Evolutionary conservation across 202 grass and related monocot genomes (phyloP).

Genomic region (Setaria italica): DNA sequence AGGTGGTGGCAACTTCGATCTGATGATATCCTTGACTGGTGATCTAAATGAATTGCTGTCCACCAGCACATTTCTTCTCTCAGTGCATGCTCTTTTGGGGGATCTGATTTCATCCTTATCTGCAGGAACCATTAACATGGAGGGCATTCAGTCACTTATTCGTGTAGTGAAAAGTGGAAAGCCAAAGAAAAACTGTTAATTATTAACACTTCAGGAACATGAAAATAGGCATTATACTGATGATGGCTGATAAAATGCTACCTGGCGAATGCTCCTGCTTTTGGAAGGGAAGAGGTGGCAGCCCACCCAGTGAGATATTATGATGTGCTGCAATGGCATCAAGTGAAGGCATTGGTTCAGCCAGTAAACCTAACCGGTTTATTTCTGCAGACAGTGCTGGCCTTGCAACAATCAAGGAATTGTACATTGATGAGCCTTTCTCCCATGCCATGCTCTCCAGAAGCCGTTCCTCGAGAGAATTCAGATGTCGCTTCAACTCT

Average conservation of each 20-base stretch:
- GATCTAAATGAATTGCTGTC: conserved; percentile 85
- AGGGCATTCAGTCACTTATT: conserved; percentile 20
- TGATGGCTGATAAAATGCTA: conserved; percentile 42
- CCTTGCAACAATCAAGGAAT: conserved; percentile 91
- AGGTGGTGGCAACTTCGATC: conserved; percentile 82
- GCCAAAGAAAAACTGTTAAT: conserved; percentile 2
- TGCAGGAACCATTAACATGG: conserved; percentile 49
- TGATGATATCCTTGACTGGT: conserved; percentile 78
- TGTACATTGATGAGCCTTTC: conserved; percentile 96
- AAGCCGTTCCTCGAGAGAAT: conserved; percentile 90
- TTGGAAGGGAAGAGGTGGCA: conserved; percentile 82
- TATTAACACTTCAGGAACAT: conserved; percentile 13
- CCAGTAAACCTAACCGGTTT: conserved; percentile 77
- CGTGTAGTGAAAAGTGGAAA: neutral
- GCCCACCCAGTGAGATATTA: conserved; percentile 70
- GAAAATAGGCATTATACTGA: neutral
- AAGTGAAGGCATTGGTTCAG: conserved; percentile 96
- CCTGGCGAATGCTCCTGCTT: conserved; percentile 71
- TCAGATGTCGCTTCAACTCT: conserved; percentile 94
- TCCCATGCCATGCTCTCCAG: conserved; percentile 97
- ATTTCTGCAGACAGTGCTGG: conserved; percentile 81
- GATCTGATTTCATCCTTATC: conserved; percentile 78
- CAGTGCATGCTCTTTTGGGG: conserved; percentile 87
- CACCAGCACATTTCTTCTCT: conserved; percentile 76
- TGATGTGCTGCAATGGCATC: conserved; percentile 80